Percentiles rank a stretch among this genome's conserved stretches.
Evolutionary conservation across 208 protist genomes (phyloP).

Genomic region (Herpetomonas tarakana): DNA sequence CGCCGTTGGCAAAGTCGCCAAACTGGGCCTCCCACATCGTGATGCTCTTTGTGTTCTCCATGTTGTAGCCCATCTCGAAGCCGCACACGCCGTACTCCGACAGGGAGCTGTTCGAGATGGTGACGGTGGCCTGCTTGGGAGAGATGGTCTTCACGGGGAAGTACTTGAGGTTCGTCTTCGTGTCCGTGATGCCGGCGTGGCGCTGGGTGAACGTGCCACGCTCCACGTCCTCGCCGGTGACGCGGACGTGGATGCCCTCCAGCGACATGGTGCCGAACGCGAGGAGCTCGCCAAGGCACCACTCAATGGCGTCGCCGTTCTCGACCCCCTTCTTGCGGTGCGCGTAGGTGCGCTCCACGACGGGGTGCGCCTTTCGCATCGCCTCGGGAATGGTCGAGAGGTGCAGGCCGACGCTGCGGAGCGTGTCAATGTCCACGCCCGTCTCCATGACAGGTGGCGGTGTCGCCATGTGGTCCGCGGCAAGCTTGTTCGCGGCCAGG

Average conservation of each 20-base stretch:
- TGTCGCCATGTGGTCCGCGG: conserved; percentile 15
- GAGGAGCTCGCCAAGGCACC: conserved; percentile 94
- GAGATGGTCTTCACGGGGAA: conserved; percentile 72
- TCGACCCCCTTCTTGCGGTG: conserved; percentile 85
- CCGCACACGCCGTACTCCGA: conserved; percentile 97
- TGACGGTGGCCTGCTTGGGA: conserved; percentile 81
- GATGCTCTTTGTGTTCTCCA: conserved; percentile 93
- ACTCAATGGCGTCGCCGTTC: conserved; percentile 88
- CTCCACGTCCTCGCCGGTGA: conserved; percentile 97
- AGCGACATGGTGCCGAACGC: conserved; percentile 93
- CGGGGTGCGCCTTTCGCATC: conserved; percentile 85
- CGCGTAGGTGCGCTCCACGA: conserved; percentile 90
- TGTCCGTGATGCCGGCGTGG: conserved; percentile 95
- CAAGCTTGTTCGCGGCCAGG: conserved; percentile 33
- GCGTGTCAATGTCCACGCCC: conserved; percentile 57
- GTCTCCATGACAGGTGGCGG: conserved; percentile 57
- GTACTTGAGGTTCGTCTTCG: conserved; percentile 89
- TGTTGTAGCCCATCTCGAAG: conserved; percentile 96
- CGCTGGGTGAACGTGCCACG: conserved; percentile 98
- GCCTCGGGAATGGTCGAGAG: conserved; percentile 85
- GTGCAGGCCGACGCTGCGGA: conserved; percentile 66
- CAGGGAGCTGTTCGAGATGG: conserved; percentile 95
- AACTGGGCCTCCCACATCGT: conserved; percentile 99
- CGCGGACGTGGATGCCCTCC: conserved; percentile 93
- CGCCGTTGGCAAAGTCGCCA: conserved; percentile 99